Percentiles rank a stretch among this genome's conserved stretches.
Conservation (phyloP, 2,329 filamentous ascomycete species). For the Bipolaris gigantea region DNA sequence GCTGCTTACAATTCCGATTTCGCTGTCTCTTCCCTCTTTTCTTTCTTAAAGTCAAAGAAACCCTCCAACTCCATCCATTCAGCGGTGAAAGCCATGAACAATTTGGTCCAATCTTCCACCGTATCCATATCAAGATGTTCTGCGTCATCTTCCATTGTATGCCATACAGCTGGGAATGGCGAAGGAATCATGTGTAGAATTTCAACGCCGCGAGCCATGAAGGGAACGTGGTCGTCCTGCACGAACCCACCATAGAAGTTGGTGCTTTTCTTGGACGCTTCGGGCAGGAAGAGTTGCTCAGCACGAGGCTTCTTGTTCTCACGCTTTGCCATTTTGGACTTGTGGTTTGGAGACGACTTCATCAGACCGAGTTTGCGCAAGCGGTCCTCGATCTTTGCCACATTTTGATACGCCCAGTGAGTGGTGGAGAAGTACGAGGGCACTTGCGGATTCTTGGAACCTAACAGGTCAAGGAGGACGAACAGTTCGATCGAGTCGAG, state of each 20-base stretch:
- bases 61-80: slow-evolving; percentile 80
- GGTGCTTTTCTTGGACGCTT: slow-evolving; percentile 57
- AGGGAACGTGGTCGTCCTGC: slow-evolving; percentile 92
- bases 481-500: slow-evolving; percentile 85
- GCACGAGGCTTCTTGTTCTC: slow-evolving; percentile 34
- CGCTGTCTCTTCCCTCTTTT: slow-evolving; percentile 17
- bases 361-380: slow-evolving; percentile 69
- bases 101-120: slow-evolving; percentile 83
- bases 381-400: slow-evolving; percentile 74
- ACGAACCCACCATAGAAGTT: slow-evolving; percentile 62
- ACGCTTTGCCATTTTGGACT: slow-evolving; percentile 43
- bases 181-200: slow-evolving; percentile 88
- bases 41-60: slow-evolving; percentile 33
- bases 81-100: slow-evolving; percentile 81
- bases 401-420: slow-evolving; percentile 86
- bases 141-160: slow-evolving; percentile 80
- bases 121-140: slow-evolving; percentile 81
- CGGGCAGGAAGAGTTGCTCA: slow-evolving; percentile 60
- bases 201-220: slow-evolving; percentile 84
- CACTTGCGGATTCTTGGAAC: slow-evolving; percentile 67
- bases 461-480: slow-evolving; percentile 85
- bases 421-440: slow-evolving; percentile 89
- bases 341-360: slow-evolving; percentile 61
- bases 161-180: slow-evolving; percentile 85
- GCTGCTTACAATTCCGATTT: slow-evolving; percentile 46